Evolutionary conservation across 2,329 filamentous ascomycete species (phyloP), one percentile per base, ranked within the genome.

Genomic region (Clarireedia monteithiana): DNA sequence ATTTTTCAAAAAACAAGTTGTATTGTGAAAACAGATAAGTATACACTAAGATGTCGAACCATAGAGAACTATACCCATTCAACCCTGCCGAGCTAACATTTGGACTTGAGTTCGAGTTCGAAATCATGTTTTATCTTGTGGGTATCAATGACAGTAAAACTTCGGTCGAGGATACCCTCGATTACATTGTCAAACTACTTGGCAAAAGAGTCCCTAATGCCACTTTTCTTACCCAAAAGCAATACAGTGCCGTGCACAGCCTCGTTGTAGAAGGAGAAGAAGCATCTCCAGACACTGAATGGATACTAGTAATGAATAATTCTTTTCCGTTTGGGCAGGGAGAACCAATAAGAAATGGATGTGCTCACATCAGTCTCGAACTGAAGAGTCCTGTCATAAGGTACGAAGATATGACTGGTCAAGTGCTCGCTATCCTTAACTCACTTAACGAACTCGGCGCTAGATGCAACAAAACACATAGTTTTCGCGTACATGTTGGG

Each of bases 401-500:
- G 0, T 36, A 26, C 2, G 38, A 38, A 15, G 20, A 47, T 6
- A 2, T 36, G 20, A 20, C 20, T 20, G 20, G 20, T 3, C 20
- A 20, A 20, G 20, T 20, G 20, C 20, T 20, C 5, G 47, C 5
- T 6, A 20, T 54, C 12, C 24, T 54, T 7, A n/a, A 23, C n/a
- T 34, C 42, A 15, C 14, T 54, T 12, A 20, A 49, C 7, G 23
- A 17, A 20, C 15, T 48, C n/a, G 17, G 40, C 15, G 24, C 40
- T 23, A 5, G 38, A 3, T 26, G 44, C 15, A 68, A 67, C 50
- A 15, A 56, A 1, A 55, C 56, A 2, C 64, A 60, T 38, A 64
- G 65, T 0, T 20, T 68, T 1, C 67, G 69, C 46, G 64, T 70
- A 17, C 69, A 70, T 48, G 55, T 70, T 34, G 69, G 69, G 15